Evolutionary conservation across 768 basidiomycete genomes (phyloP).

Genomic region (Boletus vinaceobasis): DNA sequence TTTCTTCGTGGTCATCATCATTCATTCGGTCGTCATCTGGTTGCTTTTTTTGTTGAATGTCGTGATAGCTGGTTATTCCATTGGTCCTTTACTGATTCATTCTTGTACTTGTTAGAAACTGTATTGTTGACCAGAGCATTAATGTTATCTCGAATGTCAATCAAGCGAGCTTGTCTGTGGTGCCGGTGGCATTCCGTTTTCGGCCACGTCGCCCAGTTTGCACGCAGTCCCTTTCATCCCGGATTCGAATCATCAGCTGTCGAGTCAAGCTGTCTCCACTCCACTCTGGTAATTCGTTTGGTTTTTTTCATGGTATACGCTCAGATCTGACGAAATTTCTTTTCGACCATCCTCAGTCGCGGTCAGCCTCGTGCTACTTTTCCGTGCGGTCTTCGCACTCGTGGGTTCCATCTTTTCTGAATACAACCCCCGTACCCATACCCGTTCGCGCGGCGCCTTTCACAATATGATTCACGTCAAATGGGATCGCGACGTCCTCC

Average conservation of each 20-base stretch:
- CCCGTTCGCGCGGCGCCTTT: slow-evolving; percentile 10
- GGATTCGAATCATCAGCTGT: slow-evolving; percentile 7
- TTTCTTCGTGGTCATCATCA: background rate
- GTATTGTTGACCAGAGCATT: background rate
- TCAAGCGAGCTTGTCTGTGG: too few species aligned
- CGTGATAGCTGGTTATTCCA: slow-evolving; percentile 4
- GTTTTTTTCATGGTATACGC: too few species aligned
- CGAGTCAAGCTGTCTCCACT: slow-evolving; percentile 30
- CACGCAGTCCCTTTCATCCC: background rate
- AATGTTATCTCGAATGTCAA: background rate
- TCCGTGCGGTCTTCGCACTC: slow-evolving; percentile 26
- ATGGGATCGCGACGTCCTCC: slow-evolving; percentile 49
- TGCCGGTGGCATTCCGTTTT: slow-evolving; percentile 7
- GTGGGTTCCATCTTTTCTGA: slow-evolving; percentile 7
- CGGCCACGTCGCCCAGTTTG: slow-evolving; percentile 4
- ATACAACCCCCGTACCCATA: background rate
- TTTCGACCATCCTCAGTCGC: slow-evolving; percentile 14
- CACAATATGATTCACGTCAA: slow-evolving; percentile 43
- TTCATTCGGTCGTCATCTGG: slow-evolving; percentile 2
- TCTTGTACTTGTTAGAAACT: slow-evolving; percentile 9
- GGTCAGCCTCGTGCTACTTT: slow-evolving; percentile 34
- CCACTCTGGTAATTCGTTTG: slow-evolving; percentile 19
- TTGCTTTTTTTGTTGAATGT: slow-evolving; percentile 6
- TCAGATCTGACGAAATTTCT: slow-evolving; percentile 1
- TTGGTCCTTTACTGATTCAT: slow-evolving; percentile 6